phyloP scores from a whole-genome alignment of 2,329 filamentous ascomycete genomes.

The Scolecobasidium constrictum region DNA sequence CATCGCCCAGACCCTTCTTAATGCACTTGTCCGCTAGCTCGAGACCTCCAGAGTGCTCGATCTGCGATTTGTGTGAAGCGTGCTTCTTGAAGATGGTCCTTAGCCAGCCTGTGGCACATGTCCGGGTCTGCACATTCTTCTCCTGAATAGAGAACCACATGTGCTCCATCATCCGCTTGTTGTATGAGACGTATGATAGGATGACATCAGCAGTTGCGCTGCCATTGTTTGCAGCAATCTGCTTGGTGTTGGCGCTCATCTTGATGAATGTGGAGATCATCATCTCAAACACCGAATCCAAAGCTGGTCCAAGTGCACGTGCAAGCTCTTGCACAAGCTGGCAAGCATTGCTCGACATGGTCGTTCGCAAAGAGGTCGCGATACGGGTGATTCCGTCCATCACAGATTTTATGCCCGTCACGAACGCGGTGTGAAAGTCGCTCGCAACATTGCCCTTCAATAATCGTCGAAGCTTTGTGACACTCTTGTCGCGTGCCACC shows the following conservation, averaged over 20 bases:
- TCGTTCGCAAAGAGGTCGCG: constrained; percentile 74
- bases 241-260: constrained; percentile 80
- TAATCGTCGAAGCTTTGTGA: constrained; percentile 64
- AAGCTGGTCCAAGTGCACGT: constrained; percentile 59
- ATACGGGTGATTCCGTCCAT: constrained; percentile 86
- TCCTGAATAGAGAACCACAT: constrained; percentile 74
- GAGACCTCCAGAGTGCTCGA: constrained; percentile 76
- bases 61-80: constrained; percentile 62
- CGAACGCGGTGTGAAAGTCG: constrained; percentile 63
- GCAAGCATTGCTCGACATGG: constrained; percentile 78
- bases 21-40: constrained; percentile 81
- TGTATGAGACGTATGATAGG: constrained; percentile 70
- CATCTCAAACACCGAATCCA: constrained; percentile 84
- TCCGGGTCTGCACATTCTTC: constrained; percentile 82
- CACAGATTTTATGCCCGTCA: constrained; percentile 59
- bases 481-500: constrained; percentile 72
- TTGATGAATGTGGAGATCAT: constrained; percentile 84
- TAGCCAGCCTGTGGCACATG: constrained; percentile 72
- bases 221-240: constrained; percentile 77
- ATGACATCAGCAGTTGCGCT: constrained; percentile 73
- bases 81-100: constrained; percentile 73
- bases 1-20: constrained; percentile 76
- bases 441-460: constrained; percentile 73
- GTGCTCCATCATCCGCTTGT: constrained; percentile 71
- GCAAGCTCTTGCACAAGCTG: constrained; percentile 77